Evolutionary conservation across 371 early-diverging fungal genomes (phyloP).

Genomic region (Zancudomyces culisetae): DNA sequence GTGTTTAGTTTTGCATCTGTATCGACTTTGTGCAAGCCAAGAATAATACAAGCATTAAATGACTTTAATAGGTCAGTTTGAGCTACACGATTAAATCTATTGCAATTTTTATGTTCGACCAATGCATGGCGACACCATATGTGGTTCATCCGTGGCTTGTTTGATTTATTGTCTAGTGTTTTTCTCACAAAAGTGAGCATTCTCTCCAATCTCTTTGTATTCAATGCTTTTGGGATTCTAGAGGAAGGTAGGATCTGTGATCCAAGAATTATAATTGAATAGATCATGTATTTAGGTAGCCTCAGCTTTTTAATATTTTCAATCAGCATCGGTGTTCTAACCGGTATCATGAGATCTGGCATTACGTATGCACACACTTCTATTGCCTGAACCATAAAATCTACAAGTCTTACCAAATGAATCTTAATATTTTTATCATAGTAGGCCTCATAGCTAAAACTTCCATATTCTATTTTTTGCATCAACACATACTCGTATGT

Average conservation of each 20-base stretch:
- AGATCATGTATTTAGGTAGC: background rate
- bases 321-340: background rate
- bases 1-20: background rate
- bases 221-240: background rate
- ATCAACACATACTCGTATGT: too few relatives aligned
- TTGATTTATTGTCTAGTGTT: background rate
- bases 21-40: background rate
- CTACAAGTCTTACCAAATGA: too few relatives aligned
- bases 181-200: background rate
- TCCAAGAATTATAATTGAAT: background rate
- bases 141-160: background rate
- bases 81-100: background rate
- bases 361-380: background rate
- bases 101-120: background rate
- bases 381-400: too few relatives aligned
- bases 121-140: background rate
- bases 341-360: conserved; percentile 2
- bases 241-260: background rate
- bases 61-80: background rate
- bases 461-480: too few relatives aligned
- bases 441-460: too few relatives aligned
- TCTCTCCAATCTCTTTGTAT: background rate
- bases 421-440: too few relatives aligned
- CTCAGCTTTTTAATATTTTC: background rate
- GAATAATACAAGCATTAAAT: background rate